Evolutionary conservation across 371 early-diverging fungal genomes (phyloP), one percentile per base, ranked within the genome.

Genomic region (Mortierella sp.): DNA sequence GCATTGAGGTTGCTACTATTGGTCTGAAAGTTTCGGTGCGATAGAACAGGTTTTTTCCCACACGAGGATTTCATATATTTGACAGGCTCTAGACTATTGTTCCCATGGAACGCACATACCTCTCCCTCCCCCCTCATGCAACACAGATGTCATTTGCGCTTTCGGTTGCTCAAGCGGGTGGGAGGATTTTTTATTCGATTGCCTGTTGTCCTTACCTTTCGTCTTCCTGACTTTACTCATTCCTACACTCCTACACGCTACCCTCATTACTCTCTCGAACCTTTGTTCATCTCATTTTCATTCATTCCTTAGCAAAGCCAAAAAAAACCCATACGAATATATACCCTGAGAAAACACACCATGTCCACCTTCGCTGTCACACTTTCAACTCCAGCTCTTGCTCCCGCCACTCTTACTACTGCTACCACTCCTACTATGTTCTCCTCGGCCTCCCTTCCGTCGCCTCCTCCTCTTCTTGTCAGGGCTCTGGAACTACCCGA

Each of bases 401-500:
- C 24, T 24, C 22, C 16, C 54, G 22, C n/a, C 26, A 18, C 11
- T n/a, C n/a, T n/a, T 12, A 47, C 18, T 47, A 47, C 18, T 47
- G 18, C 47, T 16, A 0, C 40, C 40, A 40, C 40, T 2, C 40
- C 40, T 40, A n/a, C n/a, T n/a, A n/a, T n/a, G n/a, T n/a, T n/a
- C n/a, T n/a, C n/a, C n/a, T n/a, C n/a, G n/a, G n/a, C n/a, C n/a
- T n/a, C 11, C 16, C 11, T 2, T 26, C 55, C 55, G 1, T 10
- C 22, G 1, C 16, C 55, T 24, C 30, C 1, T 26, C 37, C 11
- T 26, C 52, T 8, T 52, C 59, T 12, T 26, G n/a, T 40, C 57
- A 43, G 24, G 9, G 68, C 59, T 12, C 54, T 77, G n/a, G 68
- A 77, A 16, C 64, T 77, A 11, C 72, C 77, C 24, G 77, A 77